These are phyloP conservation scores for Cyberlindnera japonica DNA, from an alignment of 805 yeast genomes.

Conservation along the genomic window DNA sequence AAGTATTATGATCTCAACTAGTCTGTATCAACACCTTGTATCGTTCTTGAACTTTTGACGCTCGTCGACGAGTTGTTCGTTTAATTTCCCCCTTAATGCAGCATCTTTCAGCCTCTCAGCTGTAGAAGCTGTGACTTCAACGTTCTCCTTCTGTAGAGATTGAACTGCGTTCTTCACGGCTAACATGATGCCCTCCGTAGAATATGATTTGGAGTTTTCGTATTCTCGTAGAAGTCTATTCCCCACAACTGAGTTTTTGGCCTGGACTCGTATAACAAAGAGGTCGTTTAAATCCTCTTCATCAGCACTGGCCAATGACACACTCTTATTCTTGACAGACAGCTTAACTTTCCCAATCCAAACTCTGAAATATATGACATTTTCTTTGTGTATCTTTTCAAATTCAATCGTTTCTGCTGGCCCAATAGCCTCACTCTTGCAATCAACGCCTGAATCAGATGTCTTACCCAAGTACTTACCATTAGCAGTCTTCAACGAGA, in stretches of 20 bases:
- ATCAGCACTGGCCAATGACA: background rate
- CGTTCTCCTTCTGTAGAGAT: constrained; percentile 16
- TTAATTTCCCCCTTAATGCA: constrained; percentile 29
- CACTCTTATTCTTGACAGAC: background rate
- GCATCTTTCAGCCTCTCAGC: constrained; percentile 18
- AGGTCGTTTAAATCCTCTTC: constrained; percentile 13
- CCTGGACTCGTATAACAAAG: constrained; percentile 17
- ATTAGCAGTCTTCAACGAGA: constrained; percentile 29
- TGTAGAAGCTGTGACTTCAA: constrained; percentile 21
- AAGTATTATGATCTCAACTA: constrained; percentile 38
- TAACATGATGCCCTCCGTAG: background rate
- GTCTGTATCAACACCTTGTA: constrained; percentile 16
- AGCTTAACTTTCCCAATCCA: background rate
- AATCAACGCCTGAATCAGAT: constrained; percentile 19
- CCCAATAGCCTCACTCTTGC: constrained; percentile 33
- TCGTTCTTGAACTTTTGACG: constrained; percentile 30
- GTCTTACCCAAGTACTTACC: constrained; percentile 27
- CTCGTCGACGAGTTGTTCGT: constrained; percentile 35
- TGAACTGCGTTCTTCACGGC: constrained; percentile 18
- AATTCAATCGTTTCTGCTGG: constrained; percentile 27
- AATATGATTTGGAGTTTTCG: constrained; percentile 3
- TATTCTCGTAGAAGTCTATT: constrained; percentile 14
- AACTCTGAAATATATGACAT: constrained; percentile 22
- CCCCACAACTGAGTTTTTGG: constrained; percentile 18
- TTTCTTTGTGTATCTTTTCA: constrained; percentile 13